Evolutionary conservation across 1,139 yeast species (phyloP).

Genomic region (Yamadazyma buinensis): DNA sequence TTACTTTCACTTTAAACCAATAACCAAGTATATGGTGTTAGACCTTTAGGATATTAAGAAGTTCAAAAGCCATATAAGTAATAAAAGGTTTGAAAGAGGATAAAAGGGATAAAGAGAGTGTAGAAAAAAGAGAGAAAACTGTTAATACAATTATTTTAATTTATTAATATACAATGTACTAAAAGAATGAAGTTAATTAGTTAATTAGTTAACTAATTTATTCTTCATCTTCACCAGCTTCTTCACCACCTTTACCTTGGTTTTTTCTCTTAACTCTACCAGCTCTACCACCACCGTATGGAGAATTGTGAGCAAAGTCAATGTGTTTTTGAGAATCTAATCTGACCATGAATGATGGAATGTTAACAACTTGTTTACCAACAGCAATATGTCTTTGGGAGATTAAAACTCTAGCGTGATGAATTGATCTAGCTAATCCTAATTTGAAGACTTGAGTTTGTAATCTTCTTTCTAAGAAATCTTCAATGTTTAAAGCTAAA

Average conservation of each 20-base stretch:
- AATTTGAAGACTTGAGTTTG: slow-evolving; percentile 99
- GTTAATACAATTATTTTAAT: too few relatives aligned
- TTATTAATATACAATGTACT: slow-evolving; percentile 6
- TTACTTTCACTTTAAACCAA: too few relatives aligned
- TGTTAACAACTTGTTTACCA: slow-evolving; percentile 98
- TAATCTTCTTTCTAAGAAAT: slow-evolving; percentile 99
- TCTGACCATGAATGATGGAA: slow-evolving; percentile 99
- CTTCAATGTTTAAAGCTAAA: slow-evolving; percentile 96
- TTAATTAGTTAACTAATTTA: slow-evolving; percentile 29
- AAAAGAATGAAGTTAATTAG: background rate
- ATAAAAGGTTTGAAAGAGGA: too few relatives aligned
- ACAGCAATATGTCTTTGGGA: slow-evolving; percentile 99
- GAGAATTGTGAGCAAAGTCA: slow-evolving; percentile 98
- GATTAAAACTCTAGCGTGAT: slow-evolving; percentile 99
- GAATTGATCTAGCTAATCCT: slow-evolving; percentile 99
- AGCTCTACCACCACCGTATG: slow-evolving; percentile 99
- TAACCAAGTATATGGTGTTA: too few relatives aligned
- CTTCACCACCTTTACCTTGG: slow-evolving; percentile 62
- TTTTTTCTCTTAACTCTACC: slow-evolving; percentile 99
- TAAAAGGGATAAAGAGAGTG: too few relatives aligned
- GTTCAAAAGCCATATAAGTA: too few relatives aligned
- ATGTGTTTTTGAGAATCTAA: slow-evolving; percentile 99
- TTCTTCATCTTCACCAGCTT: slow-evolving; percentile 65
- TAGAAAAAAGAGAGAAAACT: too few relatives aligned
- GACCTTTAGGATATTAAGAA: too few relatives aligned